Conservation (phyloP, 306 rosid genomes). For the cucumber (Cucumis sativus) region Cucumber_9930_V3 NC_026659.2:27229501-27230000, state of each 20-base stretch:
- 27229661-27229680: background rate
- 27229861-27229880: background rate
- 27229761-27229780: background rate
- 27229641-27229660: background rate
- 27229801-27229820: background rate
- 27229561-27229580: background rate
- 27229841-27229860: background rate
- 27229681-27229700: background rate
- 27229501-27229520: background rate
- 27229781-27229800: background rate
- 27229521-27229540: background rate
- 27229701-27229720: background rate
- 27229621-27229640: background rate
- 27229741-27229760: background rate
- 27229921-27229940: background rate
- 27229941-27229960: background rate
- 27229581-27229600: background rate
- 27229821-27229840: background rate
- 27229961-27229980: background rate
- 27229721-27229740: background rate
- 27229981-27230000: background rate
- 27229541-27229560: background rate
- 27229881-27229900: background rate
- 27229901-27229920: background rate
- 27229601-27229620: background rate